Conservation (phyloP, 345 rosid species). For the Brassica rapa region DNA sequence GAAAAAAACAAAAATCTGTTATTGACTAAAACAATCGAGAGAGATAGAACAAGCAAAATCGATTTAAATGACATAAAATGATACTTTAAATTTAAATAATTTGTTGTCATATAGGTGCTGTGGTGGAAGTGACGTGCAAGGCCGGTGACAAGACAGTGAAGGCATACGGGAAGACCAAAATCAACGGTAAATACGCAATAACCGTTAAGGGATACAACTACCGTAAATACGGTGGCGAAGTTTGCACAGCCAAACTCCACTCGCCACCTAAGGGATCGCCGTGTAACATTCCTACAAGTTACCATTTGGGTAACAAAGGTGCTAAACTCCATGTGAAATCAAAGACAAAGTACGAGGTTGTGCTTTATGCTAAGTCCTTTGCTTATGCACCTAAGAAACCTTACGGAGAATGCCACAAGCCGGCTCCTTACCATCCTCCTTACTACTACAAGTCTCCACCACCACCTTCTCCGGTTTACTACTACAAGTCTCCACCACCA, state of each 20-base stretch:
- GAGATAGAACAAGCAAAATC: constrained; percentile 21
- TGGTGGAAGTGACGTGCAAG: constrained; percentile 70
- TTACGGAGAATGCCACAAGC: constrained; percentile 57
- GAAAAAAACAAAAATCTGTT: constrained; percentile 35
- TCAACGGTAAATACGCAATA: constrained; percentile 70
- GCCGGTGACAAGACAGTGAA: constrained; percentile 54
- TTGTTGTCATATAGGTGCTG: constrained; percentile 55
- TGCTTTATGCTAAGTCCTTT: constrained; percentile 59
- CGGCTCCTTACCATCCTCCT: constrained; percentile 59
- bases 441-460: constrained; percentile 58
- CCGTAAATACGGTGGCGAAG: constrained; percentile 54
- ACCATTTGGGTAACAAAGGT: constrained; percentile 58
- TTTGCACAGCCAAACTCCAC: constrained; percentile 69
- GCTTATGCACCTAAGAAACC: constrained; percentile 72
- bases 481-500: constrained; percentile 51
- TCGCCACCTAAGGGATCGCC: constrained; percentile 55
- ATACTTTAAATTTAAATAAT: background rate
- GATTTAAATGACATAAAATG: constrained; percentile 15
- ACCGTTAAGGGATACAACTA: constrained; percentile 59
- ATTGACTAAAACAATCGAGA: constrained; percentile 32
- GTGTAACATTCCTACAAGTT: constrained; percentile 58
- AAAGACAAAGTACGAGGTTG: constrained; percentile 59
- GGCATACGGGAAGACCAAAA: constrained; percentile 69
- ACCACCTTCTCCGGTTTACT: constrained; percentile 40
- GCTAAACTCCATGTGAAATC: constrained; percentile 60